Evolutionary conservation across 352 stramenopile genomes (phyloP), one percentile per base, ranked within the genome.

Genomic region (Phytopythium ostracodes): DNA sequence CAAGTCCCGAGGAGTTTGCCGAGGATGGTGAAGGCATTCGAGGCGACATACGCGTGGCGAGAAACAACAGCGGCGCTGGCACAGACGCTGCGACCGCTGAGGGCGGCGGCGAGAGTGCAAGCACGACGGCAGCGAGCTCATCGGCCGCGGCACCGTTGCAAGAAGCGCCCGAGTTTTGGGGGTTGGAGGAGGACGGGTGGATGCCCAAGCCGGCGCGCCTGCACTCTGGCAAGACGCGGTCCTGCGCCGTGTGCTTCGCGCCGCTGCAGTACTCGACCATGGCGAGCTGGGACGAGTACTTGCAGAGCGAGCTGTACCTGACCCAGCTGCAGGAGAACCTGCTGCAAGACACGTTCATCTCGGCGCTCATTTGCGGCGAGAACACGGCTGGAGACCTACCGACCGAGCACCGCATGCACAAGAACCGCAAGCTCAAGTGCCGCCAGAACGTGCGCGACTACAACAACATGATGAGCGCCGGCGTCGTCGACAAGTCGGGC

Each of bases 351-450:
- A 67, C 73, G 4, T 96, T 94, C 57, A 81, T 96, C 35, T 89
- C 79, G 17, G 80, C 75, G 1, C 60, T 96, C 12, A 87, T 96
- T 27, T 96, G 87, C 40, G 85, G 85, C 0, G 83, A 93, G 38
- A 89, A 71, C 61, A 70, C 75, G 12, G 76, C 71, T 0, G 84
- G 84, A 11, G 87, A 96, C 57, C 50, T 96, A 24, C 87, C 87
- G 1, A 96, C 84, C 1, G 87, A 96, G 62, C 80, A 94, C 46
- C 73, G 87, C 22, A 94, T 96, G 85, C 83, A 93, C 65, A 91
- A 89, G 58, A 92, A 92, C 59, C 75, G 85, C 29, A 91, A 88
- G 49, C 62, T 77, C 12, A 96, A 96, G 50, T 94, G 85, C 57
- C 74, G 84, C 22, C 87, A 96, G 56, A 93, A 75, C 55, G 85